These are phyloP conservation scores for Chlamydomonas eustigma DNA, from an alignment of 139 green algal genomes.

Conservation along the genomic window DNA sequence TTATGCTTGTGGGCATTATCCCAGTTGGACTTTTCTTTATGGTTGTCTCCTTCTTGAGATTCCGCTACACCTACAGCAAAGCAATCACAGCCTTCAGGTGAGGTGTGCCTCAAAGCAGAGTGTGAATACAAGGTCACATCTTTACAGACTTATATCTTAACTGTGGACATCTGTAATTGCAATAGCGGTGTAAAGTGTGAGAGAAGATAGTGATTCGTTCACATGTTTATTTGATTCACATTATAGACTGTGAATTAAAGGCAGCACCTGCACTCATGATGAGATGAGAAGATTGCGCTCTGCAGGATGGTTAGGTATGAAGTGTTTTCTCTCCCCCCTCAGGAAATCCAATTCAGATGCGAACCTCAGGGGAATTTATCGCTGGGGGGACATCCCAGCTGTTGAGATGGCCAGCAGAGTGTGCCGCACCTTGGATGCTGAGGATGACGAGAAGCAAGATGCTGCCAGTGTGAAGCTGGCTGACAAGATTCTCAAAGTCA, in stretches of 20 bases:
- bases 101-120: not conserved
- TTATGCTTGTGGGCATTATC: not conserved
- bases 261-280: no score
- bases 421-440: conserved; percentile 35
- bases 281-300: no score
- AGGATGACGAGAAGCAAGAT: conserved; percentile 37
- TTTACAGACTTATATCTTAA: not conserved
- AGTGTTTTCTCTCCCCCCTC: no score
- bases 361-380: no score
- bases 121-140: not conserved
- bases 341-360: no score
- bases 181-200: no score
- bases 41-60: not conserved
- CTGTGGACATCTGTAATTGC: not conserved
- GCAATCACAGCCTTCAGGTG: not conserved
- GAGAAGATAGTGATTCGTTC: no score
- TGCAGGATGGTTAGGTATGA: no score
- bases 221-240: no score
- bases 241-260: no score
- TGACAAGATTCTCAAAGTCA: conserved; percentile 36
- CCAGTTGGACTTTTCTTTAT: not conserved
- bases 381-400: not conserved
- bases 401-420: conserved; percentile 42
- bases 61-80: not conserved
- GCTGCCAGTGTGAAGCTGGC: conserved; percentile 27